Conservation (phyloP, 2,329 filamentous ascomycete genomes). For the Fusarium avenaceum region DNA sequence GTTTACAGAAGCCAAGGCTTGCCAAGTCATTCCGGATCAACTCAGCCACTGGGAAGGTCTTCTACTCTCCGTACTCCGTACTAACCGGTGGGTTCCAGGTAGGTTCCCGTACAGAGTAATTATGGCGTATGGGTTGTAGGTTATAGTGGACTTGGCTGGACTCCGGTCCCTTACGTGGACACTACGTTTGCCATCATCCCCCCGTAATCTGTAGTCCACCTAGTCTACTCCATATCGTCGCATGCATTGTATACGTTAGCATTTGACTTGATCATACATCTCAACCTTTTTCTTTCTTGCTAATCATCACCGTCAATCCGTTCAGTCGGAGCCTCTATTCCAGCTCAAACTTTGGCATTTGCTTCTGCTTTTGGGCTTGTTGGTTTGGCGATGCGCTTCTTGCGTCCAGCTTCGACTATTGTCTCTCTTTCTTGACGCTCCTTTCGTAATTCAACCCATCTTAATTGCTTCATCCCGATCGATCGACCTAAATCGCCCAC, state of each 20-base stretch:
- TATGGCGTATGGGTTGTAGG: not conserved
- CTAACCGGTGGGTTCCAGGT: constrained; percentile 40
- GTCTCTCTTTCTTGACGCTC: constrained; percentile 49
- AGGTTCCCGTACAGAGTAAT: not conserved
- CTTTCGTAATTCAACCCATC: constrained; percentile 39
- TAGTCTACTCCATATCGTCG: constrained; percentile 21
- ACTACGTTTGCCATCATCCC: constrained; percentile 45
- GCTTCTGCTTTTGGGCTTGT: constrained; percentile 6
- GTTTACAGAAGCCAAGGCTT: constrained; percentile 11
- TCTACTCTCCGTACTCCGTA: constrained; percentile 22
- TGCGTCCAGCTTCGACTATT: constrained; percentile 33
- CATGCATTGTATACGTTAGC: constrained; percentile 33
- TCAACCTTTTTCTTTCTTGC: constrained; percentile 26
- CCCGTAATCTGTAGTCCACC: not conserved
- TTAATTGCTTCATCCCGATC: constrained; percentile 31
- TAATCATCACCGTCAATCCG: constrained; percentile 14
- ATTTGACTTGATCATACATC: constrained; percentile 16
- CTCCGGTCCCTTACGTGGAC: constrained; percentile 49
- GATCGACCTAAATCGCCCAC: constrained; percentile 31
- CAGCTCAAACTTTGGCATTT: not conserved
- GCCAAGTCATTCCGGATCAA: constrained; percentile 39
- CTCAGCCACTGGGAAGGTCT: constrained; percentile 36
- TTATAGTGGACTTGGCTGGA: constrained; percentile 30
- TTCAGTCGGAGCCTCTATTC: constrained; percentile 19
- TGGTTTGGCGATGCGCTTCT: constrained; percentile 45